phyloP scores from a whole-genome alignment of 148 eudicot species.

The Rhododendron kiyosumense region DNA sequence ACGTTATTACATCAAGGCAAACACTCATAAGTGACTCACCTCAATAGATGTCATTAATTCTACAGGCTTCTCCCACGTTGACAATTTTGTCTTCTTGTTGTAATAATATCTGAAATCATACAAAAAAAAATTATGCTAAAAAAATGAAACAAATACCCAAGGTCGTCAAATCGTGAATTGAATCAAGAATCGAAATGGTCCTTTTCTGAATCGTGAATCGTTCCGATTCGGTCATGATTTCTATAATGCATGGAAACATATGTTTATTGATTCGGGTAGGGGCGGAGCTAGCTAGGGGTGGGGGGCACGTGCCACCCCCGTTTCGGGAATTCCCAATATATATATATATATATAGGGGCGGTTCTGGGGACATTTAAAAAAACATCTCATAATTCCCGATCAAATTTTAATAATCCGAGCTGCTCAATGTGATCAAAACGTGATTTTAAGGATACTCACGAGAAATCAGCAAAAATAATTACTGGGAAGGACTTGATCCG shows the following conservation, averaged over 20 bases:
- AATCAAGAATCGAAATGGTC: not conserved
- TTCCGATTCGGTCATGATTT: not conserved
- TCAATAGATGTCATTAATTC: slow-evolving; percentile 80
- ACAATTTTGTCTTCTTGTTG: slow-evolving; percentile 65
- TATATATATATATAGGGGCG: no score
- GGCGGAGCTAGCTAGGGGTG: no score
- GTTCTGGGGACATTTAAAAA: no score
- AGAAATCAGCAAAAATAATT: no score
- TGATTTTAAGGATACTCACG: no score
- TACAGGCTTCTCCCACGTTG: slow-evolving; percentile 91
- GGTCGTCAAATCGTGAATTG: not conserved
- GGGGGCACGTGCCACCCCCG: no score
- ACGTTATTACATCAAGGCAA: not conserved
- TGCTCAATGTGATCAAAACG: no score
- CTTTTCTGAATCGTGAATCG: not conserved
- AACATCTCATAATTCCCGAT: no score
- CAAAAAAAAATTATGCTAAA: not conserved
- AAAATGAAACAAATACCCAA: not conserved
- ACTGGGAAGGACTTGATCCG: no score
- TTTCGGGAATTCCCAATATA: no score
- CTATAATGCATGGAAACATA: not conserved
- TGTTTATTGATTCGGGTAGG: not conserved
- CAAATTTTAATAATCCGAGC: no score
- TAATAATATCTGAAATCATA: slow-evolving; percentile 58
- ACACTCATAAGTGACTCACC: slow-evolving; percentile 36